Base-by-base conservation (phyloP, 768 basidiomycete species). In the Thelephora ganbajun region DNA sequence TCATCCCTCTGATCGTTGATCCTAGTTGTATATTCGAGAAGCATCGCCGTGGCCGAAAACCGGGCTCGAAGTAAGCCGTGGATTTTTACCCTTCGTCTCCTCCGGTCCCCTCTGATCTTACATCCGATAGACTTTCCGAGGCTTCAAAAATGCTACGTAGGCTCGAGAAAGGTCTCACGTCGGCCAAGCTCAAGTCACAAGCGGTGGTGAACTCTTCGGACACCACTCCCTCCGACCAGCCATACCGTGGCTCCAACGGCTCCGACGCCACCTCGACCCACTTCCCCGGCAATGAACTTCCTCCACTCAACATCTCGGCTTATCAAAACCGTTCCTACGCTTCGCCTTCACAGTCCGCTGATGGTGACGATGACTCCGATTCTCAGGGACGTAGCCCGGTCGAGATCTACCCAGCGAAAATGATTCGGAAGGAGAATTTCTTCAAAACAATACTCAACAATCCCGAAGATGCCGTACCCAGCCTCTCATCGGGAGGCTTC, bases 141-240 rank as follows among this genome's bases (percentile, higher is more conserved):
- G 85, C 85, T 42, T 89, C 88, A 35, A 89, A 89, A 61, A 85
- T 88, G 83, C 78, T 89, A 46, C 78, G 87, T 46, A 77, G 85
- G 43, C 70, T 91, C 37, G 88, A 90, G 67, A 90, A 88, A 60
- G 83, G 82, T 47, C 72, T 86, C 52, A 83, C 79, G 61, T 76
- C 67, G 34, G 81, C 83, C 33, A 87, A 86, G 61, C 70, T 79
- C 62, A 87, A 86, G 63, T 79, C 80, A 16, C 55, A 59, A 43
- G 39, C 62, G 26, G 50, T 60, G 23, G 52, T 48, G 64, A 68
- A 51, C 13, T 54, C 55, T 33, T 46, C 60, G 9, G 50, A 58
- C 30, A 49, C 56, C 30, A 26, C 55, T 11, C 51, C 48, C 13
- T 57, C 66, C 51, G 53, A 55, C 22, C 53, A 45, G 39, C 9